Base-by-base conservation (phyloP, 2,329 filamentous ascomycete species). In the Claviceps africana region DNA sequence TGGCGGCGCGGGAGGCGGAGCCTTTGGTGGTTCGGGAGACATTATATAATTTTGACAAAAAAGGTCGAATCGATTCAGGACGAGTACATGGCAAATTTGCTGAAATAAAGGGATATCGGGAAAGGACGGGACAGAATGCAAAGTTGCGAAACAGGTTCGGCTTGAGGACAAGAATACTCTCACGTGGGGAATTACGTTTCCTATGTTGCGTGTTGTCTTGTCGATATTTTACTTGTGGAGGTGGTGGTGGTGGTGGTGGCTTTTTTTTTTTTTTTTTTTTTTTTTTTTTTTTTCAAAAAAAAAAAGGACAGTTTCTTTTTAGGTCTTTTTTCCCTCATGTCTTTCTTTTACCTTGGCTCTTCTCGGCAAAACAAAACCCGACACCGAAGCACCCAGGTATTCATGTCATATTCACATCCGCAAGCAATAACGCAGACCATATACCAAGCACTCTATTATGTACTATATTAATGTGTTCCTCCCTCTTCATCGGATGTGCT, bases 11-110 rank as follows among this genome's bases (percentile, higher is more conserved):
- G 62, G 65, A 25, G 52, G 58, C 43, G n/a, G n/a, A n/a, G n/a
- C 69, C 5, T 71, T 69, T 57, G 72, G 71, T 17, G 66, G 66
- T 0, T 63, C 65, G 25, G 62, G 65, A 25, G 52, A 58, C 43
- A 64, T 69, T 54, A 62, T 70, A 52, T 67, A 59, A 56, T 44
- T 10, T 4, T 5, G 4, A 25, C 25, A 4, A 19, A 3, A 21
- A 43, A 37, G 17, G 33, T 35, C 33, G 15, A 35, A 5, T 15
- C 15, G 33, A 15, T 15, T 15, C 33, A 37, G 7, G 25, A 25
- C 25, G 25, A 25, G 25, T 5, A 6, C 9, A 7, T 37, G 3
- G 3, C 17, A 2, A n/a, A 15, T 35, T 35, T 35, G 2, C 33
- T 15, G 13, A 35, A 35, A 4, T 15, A 3, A 13, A 37, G 17